Conservation (phyloP, 495 filamentous ascomycete genomes). For the Lepraria neglecta region DNA sequence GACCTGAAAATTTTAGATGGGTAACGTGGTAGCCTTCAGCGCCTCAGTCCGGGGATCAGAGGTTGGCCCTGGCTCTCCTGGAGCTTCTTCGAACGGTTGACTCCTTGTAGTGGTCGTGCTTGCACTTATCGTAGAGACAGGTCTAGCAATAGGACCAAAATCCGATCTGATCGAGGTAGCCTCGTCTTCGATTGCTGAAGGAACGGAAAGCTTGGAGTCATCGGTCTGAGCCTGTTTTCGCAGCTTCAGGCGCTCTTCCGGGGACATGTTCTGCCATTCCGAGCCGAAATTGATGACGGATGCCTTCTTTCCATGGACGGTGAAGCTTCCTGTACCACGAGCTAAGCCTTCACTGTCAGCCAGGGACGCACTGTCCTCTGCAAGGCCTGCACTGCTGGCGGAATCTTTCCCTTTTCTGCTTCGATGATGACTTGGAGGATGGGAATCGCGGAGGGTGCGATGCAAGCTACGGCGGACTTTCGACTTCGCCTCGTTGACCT, state of each 20-base stretch:
- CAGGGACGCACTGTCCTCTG: slow-evolving; percentile 52
- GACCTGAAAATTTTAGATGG: neutral
- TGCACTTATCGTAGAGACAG: slow-evolving; percentile 36
- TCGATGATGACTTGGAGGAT: slow-evolving; percentile 57
- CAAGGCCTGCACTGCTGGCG: slow-evolving; percentile 50
- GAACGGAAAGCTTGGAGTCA: slow-evolving; percentile 40
- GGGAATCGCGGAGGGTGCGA: slow-evolving; percentile 80
- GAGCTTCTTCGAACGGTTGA: slow-evolving; percentile 19
- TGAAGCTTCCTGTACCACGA: slow-evolving; percentile 79
- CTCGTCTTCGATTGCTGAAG: slow-evolving; percentile 32
- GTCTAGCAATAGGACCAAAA: slow-evolving; percentile 29
- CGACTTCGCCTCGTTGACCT: slow-evolving; percentile 42
- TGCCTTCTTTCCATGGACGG: slow-evolving; percentile 95
- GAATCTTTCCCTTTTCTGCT: slow-evolving; percentile 74
- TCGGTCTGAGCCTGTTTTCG: slow-evolving; percentile 48
- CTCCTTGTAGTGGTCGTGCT: slow-evolving; percentile 35
- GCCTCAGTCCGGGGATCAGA: slow-evolving; percentile 3
- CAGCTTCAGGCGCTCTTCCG: slow-evolving; percentile 64
- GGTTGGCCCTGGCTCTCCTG: slow-evolving; percentile 4
- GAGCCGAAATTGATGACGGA: slow-evolving; percentile 90
- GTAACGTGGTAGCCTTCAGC: neutral
- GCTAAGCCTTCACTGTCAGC: slow-evolving; percentile 56
- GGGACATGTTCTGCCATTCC: slow-evolving; percentile 76
- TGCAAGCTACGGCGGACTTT: slow-evolving; percentile 86
- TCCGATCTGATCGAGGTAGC: slow-evolving; percentile 34